Evolutionary conservation across 2,329 filamentous ascomycete species (phyloP).

Genomic region (Apiospora marii): DNA sequence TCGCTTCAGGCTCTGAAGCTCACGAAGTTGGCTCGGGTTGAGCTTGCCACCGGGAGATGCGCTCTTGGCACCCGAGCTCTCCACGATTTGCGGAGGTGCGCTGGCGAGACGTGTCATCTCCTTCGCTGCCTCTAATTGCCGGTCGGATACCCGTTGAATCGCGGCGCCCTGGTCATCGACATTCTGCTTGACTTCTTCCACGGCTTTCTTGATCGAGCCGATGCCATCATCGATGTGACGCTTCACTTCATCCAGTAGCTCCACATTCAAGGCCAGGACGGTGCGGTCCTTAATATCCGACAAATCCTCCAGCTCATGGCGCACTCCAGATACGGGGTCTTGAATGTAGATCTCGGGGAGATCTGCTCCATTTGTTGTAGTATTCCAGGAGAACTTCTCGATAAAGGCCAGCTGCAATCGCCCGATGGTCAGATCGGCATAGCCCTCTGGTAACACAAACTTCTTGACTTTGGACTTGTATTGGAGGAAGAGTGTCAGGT

Average conservation of each 20-base stretch:
- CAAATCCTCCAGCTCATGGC: conserved; percentile 94
- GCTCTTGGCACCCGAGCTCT: conserved; percentile 56
- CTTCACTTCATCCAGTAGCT: conserved; percentile 94
- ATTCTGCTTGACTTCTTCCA: conserved; percentile 86
- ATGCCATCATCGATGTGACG: conserved; percentile 94
- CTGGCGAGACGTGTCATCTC: conserved; percentile 75
- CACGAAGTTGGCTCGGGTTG: conserved; percentile 71
- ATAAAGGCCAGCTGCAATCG: conserved; percentile 95
- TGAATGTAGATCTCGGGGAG: conserved; percentile 98
- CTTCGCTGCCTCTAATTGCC: conserved; percentile 87
- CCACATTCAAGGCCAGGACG: conserved; percentile 93
- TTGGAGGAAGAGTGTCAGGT: conserved; percentile 92
- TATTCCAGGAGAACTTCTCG: conserved; percentile 99
- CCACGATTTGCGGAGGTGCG: conserved; percentile 54
- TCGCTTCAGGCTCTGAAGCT: conserved; percentile 82
- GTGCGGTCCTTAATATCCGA: conserved; percentile 93
- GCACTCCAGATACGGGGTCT: conserved; percentile 93
- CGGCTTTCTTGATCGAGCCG: conserved; percentile 77
- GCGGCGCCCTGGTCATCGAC: conserved; percentile 84
- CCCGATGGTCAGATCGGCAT: conserved; percentile 84
- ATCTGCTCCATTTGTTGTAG: conserved; percentile 90
- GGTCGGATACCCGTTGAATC: conserved; percentile 86
- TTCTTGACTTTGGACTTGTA: conserved; percentile 99
- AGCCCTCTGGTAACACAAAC: conserved; percentile 85
- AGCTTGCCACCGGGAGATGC: conserved; percentile 48